Evolutionary conservation across 2,329 filamentous ascomycete species (phyloP).

Genomic region (Exophiala dermatitidis): DNA sequence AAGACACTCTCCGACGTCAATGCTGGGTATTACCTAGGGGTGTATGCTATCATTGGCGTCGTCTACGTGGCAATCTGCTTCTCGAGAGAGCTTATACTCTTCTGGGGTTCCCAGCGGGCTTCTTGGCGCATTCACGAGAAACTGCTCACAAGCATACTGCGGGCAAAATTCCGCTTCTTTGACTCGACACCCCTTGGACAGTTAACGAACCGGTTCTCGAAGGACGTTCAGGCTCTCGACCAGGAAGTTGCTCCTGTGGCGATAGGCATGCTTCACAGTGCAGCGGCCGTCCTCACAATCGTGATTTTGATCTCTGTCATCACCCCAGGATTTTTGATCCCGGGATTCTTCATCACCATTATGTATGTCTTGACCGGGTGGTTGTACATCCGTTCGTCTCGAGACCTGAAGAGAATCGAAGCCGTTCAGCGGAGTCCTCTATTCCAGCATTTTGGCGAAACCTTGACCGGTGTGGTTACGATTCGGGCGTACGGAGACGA

Average conservation of each 20-base stretch:
- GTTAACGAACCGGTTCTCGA: constrained; percentile 97
- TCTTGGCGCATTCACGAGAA: constrained; percentile 75
- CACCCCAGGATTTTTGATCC: constrained; percentile 83
- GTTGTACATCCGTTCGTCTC: constrained; percentile 87
- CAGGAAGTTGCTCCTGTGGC: constrained; percentile 92
- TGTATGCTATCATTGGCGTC: constrained; percentile 75
- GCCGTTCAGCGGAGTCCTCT: constrained; percentile 89
- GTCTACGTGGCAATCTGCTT: constrained; percentile 75
- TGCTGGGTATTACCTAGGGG: constrained; percentile 70
- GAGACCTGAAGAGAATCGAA: constrained; percentile 89
- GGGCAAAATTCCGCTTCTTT: constrained; percentile 95
- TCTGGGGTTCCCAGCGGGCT: constrained; percentile 82
- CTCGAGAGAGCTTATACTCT: constrained; percentile 76
- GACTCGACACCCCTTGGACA: constrained; percentile 92
- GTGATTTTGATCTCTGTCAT: constrained; percentile 79
- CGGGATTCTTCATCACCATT: constrained; percentile 73
- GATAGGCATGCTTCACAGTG: constrained; percentile 63
- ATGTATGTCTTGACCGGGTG: constrained; percentile 76
- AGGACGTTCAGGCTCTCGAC: constrained; percentile 89
- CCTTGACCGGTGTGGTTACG: constrained; percentile 85
- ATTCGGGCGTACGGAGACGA: constrained; percentile 96
- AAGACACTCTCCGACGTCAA: constrained; percentile 52
- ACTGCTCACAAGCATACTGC: constrained; percentile 69
- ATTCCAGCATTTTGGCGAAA: constrained; percentile 97
- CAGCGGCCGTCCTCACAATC: constrained; percentile 70